These are phyloP conservation scores for Porogramme epimiltina DNA, from an alignment of 1,284 basidiomycete species.

Conservation along the genomic window DNA sequence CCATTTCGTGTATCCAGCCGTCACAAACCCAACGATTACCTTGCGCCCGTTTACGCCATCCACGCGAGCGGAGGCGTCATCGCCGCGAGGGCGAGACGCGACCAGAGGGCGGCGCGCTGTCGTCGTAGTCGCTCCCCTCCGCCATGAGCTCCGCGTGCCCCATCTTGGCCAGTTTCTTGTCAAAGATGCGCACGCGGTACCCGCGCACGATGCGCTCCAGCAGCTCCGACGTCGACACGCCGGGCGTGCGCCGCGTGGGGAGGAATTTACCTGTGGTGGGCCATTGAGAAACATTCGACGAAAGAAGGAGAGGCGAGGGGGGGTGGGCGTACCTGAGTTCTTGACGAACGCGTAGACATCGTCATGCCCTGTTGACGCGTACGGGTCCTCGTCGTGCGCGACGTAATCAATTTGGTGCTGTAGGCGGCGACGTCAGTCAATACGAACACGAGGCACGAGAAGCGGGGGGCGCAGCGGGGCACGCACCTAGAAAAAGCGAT, in stretches of 20 bases:
- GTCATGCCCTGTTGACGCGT: constrained; percentile 70
- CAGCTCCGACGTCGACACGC: constrained; percentile 92
- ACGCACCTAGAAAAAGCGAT: constrained; percentile 10
- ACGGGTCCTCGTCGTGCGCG: constrained; percentile 92
- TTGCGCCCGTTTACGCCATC: too few species aligned
- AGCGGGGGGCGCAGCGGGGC: too few species aligned
- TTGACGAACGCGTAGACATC: constrained; percentile 91
- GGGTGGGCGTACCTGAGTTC: constrained; percentile 57
- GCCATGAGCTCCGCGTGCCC: constrained; percentile 69
- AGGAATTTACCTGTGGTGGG: constrained; percentile 82
- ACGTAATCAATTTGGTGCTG: constrained; percentile 71
- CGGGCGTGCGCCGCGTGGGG: constrained; percentile 92
- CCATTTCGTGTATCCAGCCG: neutral
- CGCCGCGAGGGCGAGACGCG: constrained; percentile 16
- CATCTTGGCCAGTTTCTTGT: constrained; percentile 88
- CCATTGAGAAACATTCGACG: neutral
- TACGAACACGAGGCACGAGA: neutral
- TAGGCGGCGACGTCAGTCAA: neutral
- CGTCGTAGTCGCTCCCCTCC: constrained; percentile 38
- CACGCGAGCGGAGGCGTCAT: neutral
- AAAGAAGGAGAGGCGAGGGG: neutral
- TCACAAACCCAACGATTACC: too few species aligned
- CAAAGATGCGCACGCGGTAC: constrained; percentile 83
- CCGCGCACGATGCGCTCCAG: constrained; percentile 88
- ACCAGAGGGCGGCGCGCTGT: constrained; percentile 24